Evolutionary conservation across 129 eudicot species (phyloP).

Genomic region (Calendula officinalis): DNA sequence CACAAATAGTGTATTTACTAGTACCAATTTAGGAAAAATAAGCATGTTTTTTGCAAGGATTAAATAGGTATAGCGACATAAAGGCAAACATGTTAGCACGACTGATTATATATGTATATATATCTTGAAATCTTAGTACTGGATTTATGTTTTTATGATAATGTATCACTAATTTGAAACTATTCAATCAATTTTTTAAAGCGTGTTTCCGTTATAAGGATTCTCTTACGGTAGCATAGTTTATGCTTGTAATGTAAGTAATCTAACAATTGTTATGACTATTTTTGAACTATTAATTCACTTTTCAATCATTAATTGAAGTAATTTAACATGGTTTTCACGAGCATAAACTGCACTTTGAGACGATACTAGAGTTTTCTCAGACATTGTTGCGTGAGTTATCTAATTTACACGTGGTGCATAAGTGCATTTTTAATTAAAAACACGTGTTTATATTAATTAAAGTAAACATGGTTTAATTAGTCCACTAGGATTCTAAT

Average conservation of each 20-base stretch:
- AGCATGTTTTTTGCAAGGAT: neutral
- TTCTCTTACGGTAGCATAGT: too few species aligned
- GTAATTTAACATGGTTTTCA: neutral
- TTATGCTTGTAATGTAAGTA: too few species aligned
- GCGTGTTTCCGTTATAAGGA: too few species aligned
- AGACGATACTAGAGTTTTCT: neutral
- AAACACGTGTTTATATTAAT: slow-evolving; percentile 10
- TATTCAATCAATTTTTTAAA: neutral
- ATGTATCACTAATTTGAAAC: neutral
- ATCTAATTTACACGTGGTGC: slow-evolving; percentile 4
- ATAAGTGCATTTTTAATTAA: neutral
- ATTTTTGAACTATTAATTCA: too few species aligned
- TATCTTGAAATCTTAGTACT: too few species aligned
- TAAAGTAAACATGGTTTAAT: neutral
- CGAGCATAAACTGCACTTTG: neutral
- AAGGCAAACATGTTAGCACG: neutral
- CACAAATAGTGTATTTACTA: neutral
- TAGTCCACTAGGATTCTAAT: slow-evolving; percentile 1
- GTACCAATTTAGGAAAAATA: neutral
- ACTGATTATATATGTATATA: too few species aligned
- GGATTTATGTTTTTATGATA: neutral
- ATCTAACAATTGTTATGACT: too few species aligned
- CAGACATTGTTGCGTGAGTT: neutral
- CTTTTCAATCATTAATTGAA: neutral
- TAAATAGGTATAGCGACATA: neutral